These are phyloP conservation scores for Talaromyces trachyspermus DNA, from an alignment of 495 filamentous ascomycete genomes.

Conservation along the genomic window DNA sequence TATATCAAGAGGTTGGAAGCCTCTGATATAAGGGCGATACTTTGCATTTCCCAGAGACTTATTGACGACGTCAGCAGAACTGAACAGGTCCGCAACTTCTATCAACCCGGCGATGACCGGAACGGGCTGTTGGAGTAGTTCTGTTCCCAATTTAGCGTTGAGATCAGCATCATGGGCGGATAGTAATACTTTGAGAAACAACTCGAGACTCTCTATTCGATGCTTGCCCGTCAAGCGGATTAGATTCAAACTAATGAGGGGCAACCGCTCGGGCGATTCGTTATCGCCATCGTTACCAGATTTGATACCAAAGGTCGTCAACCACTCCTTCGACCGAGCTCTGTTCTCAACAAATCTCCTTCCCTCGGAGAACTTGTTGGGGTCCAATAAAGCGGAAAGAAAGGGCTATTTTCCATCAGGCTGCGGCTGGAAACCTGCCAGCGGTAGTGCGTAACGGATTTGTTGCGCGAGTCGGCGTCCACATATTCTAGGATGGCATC, in stretches of 20 bases:
- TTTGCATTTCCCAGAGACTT: slow-evolving; percentile 13
- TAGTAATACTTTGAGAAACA: slow-evolving; percentile 32
- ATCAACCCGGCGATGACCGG: slow-evolving; percentile 27
- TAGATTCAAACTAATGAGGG: slow-evolving; percentile 4
- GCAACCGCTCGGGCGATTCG: background rate
- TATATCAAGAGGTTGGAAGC: slow-evolving; percentile 16
- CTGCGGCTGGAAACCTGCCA: slow-evolving; percentile 31
- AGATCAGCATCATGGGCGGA: slow-evolving; percentile 15
- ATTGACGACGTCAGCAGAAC: slow-evolving; percentile 21
- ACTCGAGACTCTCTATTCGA: slow-evolving; percentile 28
- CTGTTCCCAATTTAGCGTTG: slow-evolving; percentile 14
- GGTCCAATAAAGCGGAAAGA: slow-evolving; percentile 42
- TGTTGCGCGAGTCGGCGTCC: slow-evolving; percentile 9
- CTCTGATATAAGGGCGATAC: slow-evolving; percentile 24
- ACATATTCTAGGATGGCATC: slow-evolving; percentile 33
- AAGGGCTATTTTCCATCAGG: slow-evolving; percentile 30
- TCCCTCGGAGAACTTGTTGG: slow-evolving; percentile 42
- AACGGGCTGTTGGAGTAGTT: slow-evolving; percentile 19
- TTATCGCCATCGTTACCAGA: background rate
- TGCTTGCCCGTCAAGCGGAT: slow-evolving; percentile 16
- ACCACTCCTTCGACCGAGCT: background rate
- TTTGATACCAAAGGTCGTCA: background rate
- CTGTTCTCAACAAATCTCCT: slow-evolving; percentile 26
- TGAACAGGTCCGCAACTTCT: slow-evolving; percentile 32
- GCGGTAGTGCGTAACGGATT: slow-evolving; percentile 9